Conservation (phyloP, 1,284 basidiomycete genomes). For the Irpex lacteus region DNA sequence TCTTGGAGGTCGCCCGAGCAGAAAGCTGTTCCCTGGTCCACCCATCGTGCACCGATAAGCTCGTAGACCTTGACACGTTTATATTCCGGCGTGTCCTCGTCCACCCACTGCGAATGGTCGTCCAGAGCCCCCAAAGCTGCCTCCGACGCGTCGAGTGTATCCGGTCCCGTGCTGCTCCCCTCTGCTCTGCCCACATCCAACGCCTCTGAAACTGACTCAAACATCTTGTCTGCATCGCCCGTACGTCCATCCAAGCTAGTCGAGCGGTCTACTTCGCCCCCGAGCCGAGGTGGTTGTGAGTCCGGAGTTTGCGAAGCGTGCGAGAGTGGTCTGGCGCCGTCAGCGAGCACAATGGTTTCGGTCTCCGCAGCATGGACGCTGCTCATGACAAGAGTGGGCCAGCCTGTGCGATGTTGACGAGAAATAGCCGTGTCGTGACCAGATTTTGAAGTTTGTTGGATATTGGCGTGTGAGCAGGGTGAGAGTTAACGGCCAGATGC, state of each 20-base stretch:
- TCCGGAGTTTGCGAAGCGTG: constrained; percentile 14
- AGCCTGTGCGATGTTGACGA: constrained; percentile 5
- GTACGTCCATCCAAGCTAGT: constrained; percentile 14
- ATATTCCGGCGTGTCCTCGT: constrained; percentile 36
- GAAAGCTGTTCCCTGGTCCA: constrained; percentile 92
- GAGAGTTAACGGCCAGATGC: constrained; percentile 27
- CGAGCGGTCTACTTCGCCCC: constrained; percentile 3
- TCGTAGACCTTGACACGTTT: constrained; percentile 76
- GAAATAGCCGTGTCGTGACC: constrained; percentile 3
- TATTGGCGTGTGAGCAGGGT: constrained; percentile 17
- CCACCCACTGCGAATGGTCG: constrained; percentile 32
- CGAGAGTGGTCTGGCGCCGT: constrained; percentile 18
- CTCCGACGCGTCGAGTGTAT: constrained; percentile 16
- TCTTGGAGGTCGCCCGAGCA: constrained; percentile 87
- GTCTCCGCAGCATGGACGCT: constrained; percentile 28
- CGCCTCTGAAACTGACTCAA: constrained; percentile 10
- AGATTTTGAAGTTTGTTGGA: background rate
- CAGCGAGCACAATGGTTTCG: constrained; percentile 23
- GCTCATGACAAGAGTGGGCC: constrained; percentile 28
- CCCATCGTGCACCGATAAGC: constrained; percentile 85
- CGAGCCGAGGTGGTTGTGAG: constrained; percentile 5
- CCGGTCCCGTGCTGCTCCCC: constrained; percentile 13
- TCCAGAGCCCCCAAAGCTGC: constrained; percentile 5
- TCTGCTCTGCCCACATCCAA: constrained; percentile 15
- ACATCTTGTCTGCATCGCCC: constrained; percentile 20